These are phyloP conservation scores for Vigna hirtella DNA, from an alignment of 306 rosid genomes.

Conservation along the genomic window DNA sequence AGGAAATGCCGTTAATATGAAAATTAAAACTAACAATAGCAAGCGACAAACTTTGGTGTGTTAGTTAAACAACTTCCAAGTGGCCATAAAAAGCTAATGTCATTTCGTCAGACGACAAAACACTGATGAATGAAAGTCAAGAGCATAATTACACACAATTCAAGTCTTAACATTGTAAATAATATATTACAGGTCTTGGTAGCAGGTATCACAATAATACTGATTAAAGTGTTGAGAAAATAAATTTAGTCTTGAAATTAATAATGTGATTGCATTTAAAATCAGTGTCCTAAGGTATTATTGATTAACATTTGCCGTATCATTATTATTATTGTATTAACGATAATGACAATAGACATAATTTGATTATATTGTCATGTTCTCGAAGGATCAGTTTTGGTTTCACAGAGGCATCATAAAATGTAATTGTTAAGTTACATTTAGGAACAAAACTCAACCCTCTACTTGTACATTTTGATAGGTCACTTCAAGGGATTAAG, in stretches of 20 bases:
- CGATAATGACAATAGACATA: not conserved
- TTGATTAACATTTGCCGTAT: no score
- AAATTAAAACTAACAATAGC: no score
- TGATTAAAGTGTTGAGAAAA: no score
- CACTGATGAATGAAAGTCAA: not conserved
- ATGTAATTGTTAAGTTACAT: not conserved
- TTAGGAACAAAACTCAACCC: conserved; percentile 11
- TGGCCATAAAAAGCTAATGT: not conserved
- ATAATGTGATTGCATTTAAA: no score
- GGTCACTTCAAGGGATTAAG: not conserved
- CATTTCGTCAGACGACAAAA: not conserved
- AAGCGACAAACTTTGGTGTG: not conserved
- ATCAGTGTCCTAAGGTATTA: no score
- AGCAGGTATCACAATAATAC: no score
- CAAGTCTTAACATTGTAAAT: not conserved
- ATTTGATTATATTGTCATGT: not conserved
- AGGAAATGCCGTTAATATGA: not conserved
- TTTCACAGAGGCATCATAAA: not conserved
- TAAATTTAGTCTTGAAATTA: no score
- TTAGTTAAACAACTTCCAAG: not conserved
- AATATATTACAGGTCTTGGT: not conserved
- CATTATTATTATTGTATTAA: no score
- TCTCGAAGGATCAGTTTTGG: not conserved
- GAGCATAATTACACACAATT: not conserved
- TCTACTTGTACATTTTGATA: not conserved